Conservation (phyloP, 169 alveolate genomes). For the Plasmodium coatneyi region DNA sequence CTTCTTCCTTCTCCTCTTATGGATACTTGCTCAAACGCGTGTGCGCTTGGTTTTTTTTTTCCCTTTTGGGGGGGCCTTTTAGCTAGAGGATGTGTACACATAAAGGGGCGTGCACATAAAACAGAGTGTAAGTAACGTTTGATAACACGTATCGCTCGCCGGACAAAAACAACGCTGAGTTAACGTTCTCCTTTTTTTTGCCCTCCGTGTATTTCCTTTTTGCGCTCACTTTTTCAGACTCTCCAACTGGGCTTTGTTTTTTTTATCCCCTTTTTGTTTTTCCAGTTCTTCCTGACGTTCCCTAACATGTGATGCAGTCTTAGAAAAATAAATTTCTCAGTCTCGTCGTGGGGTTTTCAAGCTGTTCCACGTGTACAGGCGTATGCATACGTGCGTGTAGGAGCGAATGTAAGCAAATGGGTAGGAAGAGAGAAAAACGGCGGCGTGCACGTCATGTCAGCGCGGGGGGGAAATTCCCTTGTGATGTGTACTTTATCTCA, state of each 20-base stretch:
- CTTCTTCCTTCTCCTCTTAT: not conserved
- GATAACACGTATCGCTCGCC: not conserved
- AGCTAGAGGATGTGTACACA: not conserved
- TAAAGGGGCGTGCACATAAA: not conserved
- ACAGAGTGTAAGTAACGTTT: not conserved
- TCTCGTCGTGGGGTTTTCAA: not conserved
- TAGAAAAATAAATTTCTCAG: not conserved
- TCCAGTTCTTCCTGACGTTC: not conserved
- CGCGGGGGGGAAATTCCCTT: not conserved
- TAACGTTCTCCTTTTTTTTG: not conserved
- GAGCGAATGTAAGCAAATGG: not conserved
- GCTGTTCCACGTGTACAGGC: not conserved
- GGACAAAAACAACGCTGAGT: not conserved
- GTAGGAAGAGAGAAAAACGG: not conserved
- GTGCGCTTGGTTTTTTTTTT: not conserved
- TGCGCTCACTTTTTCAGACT: not conserved
- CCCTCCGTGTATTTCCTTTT: not conserved
- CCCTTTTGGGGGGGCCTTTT: not conserved
- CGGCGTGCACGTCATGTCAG: not conserved
- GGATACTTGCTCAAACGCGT: not conserved
- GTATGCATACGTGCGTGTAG: not conserved
- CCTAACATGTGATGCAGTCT: not conserved
- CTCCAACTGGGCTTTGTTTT: not conserved
- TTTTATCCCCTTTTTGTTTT: not conserved
- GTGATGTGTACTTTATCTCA: not conserved